Evolutionary conservation across 306 rosid genomes (phyloP).

Genomic region (Quercus variabilis): DNA sequence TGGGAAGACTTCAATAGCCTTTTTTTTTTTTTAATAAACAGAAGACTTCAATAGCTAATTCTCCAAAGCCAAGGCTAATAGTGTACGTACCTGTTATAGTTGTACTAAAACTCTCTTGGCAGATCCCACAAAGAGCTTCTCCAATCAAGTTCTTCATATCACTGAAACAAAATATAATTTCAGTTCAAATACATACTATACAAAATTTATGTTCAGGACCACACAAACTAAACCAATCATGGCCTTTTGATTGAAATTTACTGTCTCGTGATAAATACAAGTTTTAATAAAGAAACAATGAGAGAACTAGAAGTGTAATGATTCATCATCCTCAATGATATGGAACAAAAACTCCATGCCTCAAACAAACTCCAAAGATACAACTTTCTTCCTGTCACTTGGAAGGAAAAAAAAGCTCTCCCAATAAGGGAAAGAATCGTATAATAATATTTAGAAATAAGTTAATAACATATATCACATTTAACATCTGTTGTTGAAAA

Average conservation of each 20-base stretch:
- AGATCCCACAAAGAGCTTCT: constrained; percentile 50
- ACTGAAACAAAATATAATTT: constrained; percentile 29
- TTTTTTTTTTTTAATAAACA: too few relatives aligned
- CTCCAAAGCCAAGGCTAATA: not conserved
- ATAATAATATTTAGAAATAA: not conserved
- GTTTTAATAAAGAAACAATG: not conserved
- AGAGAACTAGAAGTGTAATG: not conserved
- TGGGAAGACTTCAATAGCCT: not conserved
- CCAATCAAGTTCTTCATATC: constrained; percentile 62
- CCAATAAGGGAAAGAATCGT: not conserved
- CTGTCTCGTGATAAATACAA: not conserved
- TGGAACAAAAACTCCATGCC: not conserved
- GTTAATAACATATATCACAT: not conserved
- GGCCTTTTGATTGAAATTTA: not conserved
- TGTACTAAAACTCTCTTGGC: constrained; percentile 60
- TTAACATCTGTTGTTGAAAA: not conserved
- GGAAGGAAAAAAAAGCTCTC: not conserved
- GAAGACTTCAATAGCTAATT: too few relatives aligned
- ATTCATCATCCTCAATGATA: not conserved
- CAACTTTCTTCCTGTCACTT: not conserved
- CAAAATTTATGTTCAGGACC: not conserved
- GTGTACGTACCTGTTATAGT: constrained; percentile 41
- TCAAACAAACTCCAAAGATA: not conserved
- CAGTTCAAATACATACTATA: not conserved
- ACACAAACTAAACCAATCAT: not conserved